Percentiles rank a stretch among this genome's conserved stretches.
phyloP scores from a whole-genome alignment of 2,329 filamentous ascomycete genomes.

The Aspergillus sp. region DNA sequence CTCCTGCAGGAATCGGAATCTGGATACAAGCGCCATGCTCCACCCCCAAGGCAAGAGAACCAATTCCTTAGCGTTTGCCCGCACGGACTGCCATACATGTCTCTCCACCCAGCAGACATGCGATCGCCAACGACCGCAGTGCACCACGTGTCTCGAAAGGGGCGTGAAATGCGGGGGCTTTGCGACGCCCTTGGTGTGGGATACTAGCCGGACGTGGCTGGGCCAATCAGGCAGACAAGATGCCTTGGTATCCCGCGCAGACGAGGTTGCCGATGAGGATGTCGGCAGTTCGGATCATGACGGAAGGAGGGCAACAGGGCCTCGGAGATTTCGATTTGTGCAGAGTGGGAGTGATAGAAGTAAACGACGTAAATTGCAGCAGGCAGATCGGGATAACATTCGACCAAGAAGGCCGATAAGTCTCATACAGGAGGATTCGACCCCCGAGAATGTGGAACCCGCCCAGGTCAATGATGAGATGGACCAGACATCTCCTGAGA shows the following conservation, averaged over 20 bases:
- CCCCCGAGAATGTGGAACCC: neutral
- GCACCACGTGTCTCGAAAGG: conserved; percentile 20
- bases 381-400: neutral
- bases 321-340: neutral
- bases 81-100: conserved; percentile 27
- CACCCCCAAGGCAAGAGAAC: conserved; percentile 11
- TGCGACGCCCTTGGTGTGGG: conserved; percentile 13
- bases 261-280: neutral
- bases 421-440: neutral
- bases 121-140: conserved; percentile 23
- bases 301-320: neutral
- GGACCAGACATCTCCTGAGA: neutral
- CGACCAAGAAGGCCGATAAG: neutral
- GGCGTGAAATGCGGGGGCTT: conserved; percentile 16
- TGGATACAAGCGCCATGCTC: neutral
- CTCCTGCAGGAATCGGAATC: neutral
- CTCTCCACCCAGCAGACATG: conserved; percentile 14
- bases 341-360: neutral
- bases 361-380: neutral
- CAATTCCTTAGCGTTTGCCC: conserved; percentile 23
- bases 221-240: neutral
- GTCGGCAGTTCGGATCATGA: neutral
- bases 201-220: conserved; percentile 9
- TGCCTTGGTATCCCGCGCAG: neutral
- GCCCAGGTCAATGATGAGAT: neutral